Conservation (phyloP, 331 rosid genomes). For the Saraca asoca region DNA sequence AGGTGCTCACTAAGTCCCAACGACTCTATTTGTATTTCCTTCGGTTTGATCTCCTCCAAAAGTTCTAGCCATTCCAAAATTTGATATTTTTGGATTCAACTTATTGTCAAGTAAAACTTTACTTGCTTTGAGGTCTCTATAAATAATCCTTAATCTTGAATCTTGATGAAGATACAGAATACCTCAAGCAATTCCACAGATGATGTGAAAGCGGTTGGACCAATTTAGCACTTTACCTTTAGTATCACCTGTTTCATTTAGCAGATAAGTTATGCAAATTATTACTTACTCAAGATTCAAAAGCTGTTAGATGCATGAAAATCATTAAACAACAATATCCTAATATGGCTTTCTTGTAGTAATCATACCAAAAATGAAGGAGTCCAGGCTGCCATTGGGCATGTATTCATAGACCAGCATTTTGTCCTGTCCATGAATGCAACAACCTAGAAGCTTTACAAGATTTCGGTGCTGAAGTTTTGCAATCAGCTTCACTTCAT, state of each 20-base stretch:
- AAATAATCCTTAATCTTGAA: not conserved
- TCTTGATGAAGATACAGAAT: not conserved
- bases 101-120: not conserved
- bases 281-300: not conserved
- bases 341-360: too few species aligned
- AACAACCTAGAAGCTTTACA: not conserved
- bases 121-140: not conserved
- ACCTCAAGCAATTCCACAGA: not conserved
- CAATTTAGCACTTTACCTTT: not conserved
- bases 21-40: not conserved
- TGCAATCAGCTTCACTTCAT: not conserved
- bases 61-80: not conserved
- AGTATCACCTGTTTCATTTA: not conserved
- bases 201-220: not conserved
- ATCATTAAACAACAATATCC: not conserved
- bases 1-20: not conserved
- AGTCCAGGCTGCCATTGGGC: not conserved
- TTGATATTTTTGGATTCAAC: not conserved
- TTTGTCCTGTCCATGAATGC: not conserved
- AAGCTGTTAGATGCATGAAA: not conserved
- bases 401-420: not conserved
- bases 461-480: constrained; percentile 1
- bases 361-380: not conserved
- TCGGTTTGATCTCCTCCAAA: not conserved
- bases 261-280: too few species aligned